Conservation (phyloP, 2,329 filamentous ascomycete species). For the Hypoxylon sp. region DNA sequence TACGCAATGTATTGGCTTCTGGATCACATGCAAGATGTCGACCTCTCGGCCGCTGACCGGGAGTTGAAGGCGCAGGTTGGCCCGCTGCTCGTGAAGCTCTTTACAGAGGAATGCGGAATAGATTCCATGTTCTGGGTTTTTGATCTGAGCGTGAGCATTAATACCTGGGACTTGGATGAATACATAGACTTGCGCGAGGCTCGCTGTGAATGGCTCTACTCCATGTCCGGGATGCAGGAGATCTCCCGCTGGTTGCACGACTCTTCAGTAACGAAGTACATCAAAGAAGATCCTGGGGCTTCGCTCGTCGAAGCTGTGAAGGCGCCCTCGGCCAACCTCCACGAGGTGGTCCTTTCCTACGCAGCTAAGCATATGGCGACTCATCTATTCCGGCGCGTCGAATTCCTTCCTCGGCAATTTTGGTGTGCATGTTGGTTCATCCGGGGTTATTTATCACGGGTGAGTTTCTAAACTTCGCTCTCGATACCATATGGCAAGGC, state of each 20-base stretch:
- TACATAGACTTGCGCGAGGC: slow-evolving; percentile 41
- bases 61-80: slow-evolving; percentile 52
- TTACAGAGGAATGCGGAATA: slow-evolving; percentile 51
- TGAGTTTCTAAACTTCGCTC: slow-evolving; percentile 37
- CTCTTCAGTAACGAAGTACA: slow-evolving; percentile 48
- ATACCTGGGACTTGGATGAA: slow-evolving; percentile 51
- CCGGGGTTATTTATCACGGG: slow-evolving; percentile 51
- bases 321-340: slow-evolving; percentile 42
- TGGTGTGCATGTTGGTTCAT: slow-evolving; percentile 49
- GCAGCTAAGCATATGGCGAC: slow-evolving; percentile 50
- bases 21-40: slow-evolving; percentile 50
- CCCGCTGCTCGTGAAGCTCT: slow-evolving; percentile 50
- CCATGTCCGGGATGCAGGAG: slow-evolving; percentile 47
- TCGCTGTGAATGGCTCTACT: slow-evolving; percentile 53
- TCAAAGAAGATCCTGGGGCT: slow-evolving; percentile 37
- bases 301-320: slow-evolving; percentile 47
- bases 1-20: slow-evolving; percentile 52
- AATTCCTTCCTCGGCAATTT: slow-evolving; percentile 53
- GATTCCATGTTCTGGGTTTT: slow-evolving; percentile 54
- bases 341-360: slow-evolving; percentile 45
- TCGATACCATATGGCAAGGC: not conserved
- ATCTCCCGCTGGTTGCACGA: slow-evolving; percentile 51
- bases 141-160: slow-evolving; percentile 42
- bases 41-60: slow-evolving; percentile 50
- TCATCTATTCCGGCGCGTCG: slow-evolving; percentile 51